Conservation (phyloP, 2,329 filamentous ascomycete genomes). For the Aspergillus eucalypticola region DNA sequence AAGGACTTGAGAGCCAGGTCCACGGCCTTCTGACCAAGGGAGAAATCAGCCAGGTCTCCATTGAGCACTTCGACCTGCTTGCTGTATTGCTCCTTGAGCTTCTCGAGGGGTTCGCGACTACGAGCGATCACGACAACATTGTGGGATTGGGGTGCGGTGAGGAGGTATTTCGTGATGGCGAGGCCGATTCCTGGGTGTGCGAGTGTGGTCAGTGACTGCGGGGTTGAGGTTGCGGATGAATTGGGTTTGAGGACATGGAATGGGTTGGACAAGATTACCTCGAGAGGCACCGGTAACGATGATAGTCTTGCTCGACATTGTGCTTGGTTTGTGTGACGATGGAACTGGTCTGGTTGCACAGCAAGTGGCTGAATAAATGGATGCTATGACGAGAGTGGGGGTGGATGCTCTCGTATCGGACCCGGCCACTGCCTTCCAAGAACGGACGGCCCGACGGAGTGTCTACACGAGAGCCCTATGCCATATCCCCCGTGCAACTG, state of each 20-base stretch:
- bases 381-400: too few relatives aligned
- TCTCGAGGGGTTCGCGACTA: slow-evolving; percentile 54
- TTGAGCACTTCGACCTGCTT: slow-evolving; percentile 57
- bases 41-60: slow-evolving; percentile 59
- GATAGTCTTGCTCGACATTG: slow-evolving; percentile 63
- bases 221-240: background rate
- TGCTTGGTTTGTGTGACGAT: background rate
- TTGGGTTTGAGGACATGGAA: background rate
- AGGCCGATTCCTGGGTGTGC: slow-evolving; percentile 58
- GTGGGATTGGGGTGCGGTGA: slow-evolving; percentile 50
- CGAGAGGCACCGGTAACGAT: slow-evolving; percentile 69
- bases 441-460: too few relatives aligned
- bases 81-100: slow-evolving; percentile 56
- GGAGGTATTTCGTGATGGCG: slow-evolving; percentile 61
- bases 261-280: slow-evolving; percentile 42
- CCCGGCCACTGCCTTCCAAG: too few relatives aligned
- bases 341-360: background rate
- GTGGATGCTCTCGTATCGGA: too few relatives aligned
- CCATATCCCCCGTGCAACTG: too few relatives aligned
- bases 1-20: slow-evolving; percentile 67
- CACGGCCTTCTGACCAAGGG: slow-evolving; percentile 61
- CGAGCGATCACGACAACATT: slow-evolving; percentile 62
- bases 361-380: background rate
- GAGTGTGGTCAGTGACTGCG: background rate
- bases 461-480: too few relatives aligned